Evolutionary conservation across 306 rosid genomes (phyloP), one percentile per base, ranked within the genome.

Genomic region (Glycyrrhiza uralensis): DNA sequence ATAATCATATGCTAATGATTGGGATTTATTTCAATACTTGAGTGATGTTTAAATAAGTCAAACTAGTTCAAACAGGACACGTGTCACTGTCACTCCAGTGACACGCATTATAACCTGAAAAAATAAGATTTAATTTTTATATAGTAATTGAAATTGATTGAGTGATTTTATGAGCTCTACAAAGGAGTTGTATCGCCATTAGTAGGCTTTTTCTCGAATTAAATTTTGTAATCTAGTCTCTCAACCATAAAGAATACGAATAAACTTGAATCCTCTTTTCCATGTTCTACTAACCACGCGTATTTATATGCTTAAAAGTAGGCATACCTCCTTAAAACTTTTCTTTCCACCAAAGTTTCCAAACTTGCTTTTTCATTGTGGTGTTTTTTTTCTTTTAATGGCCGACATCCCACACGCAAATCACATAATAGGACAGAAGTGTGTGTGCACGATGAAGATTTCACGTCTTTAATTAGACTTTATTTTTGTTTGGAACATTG

Each of bases 401-500:
- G 36, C 35, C n/a, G 39, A 33, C 38, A 49, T 33, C 4, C 4
- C 30, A 26, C 35, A 54, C 26, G 5, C 32, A 22, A 54, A 76
- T 55, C 51, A 18, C 61, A 49, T 55, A 45, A 67, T 35, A 33
- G 36, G 75, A 57, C 24, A 66, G n/a, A 65, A 65, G 36, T 8
- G 13, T 19, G 13, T 12, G 15, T 56, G 39, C 47, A 29, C 63
- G 1, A 5, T 54, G 30, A 55, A 44, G 29, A 18, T 19, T 28
- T 52, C n/a, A 3, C 6, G 0, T 63, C 7, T 39, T 39, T 3
- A 33, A 33, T 33, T 39, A 7, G 29, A 23, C 55, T 42, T 42
- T 18, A 2, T 14, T 3, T 44, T 26, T 28, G 5, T 1, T 39
- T 1, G 69, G 9, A 12, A 24, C 15, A 64, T 3, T 45, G 15